Conservation (phyloP, 495 filamentous ascomycete species). For the Tuber calosporum region DNA sequence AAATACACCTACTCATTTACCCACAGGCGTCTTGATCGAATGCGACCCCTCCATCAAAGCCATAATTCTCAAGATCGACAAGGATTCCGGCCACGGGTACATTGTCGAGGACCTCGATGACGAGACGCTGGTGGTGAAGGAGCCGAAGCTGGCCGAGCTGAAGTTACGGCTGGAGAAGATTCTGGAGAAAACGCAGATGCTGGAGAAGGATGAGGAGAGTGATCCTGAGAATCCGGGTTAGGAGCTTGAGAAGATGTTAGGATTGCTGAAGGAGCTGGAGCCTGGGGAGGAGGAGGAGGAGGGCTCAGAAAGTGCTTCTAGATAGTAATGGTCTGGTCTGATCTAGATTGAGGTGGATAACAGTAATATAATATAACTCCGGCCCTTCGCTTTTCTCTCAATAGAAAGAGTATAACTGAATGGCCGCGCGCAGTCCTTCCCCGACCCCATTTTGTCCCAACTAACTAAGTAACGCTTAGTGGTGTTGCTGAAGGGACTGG, state of each 20-base stretch:
- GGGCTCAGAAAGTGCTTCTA: constrained; percentile 3
- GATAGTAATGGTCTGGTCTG: neutral
- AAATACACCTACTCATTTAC: neutral
- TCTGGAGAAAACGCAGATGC: constrained; percentile 49
- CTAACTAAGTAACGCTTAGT: neutral
- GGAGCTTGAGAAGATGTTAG: constrained; percentile 3
- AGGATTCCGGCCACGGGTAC: constrained; percentile 56
- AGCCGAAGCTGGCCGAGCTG: constrained; percentile 54
- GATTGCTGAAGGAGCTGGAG: neutral
- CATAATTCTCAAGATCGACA: constrained; percentile 66
- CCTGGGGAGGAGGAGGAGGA: neutral
- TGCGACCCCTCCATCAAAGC: constrained; percentile 61
- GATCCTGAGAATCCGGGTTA: constrained; percentile 33
- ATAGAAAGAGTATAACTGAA: constrained; percentile 2
- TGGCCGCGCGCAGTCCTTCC: neutral
- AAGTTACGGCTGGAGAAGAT: constrained; percentile 59
- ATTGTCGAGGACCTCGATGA: constrained; percentile 55
- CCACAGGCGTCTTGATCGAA: constrained; percentile 29
- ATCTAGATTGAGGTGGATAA: neutral
- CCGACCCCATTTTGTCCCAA: neutral
- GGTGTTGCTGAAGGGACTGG: neutral
- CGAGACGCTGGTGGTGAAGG: constrained; percentile 48
- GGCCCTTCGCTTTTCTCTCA: neutral
- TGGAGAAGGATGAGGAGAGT: constrained; percentile 54
- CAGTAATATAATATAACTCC: neutral